These are phyloP conservation scores for Rhododendron simsii DNA, from an alignment of 148 eudicot genomes.

Conservation along the genomic window DNA sequence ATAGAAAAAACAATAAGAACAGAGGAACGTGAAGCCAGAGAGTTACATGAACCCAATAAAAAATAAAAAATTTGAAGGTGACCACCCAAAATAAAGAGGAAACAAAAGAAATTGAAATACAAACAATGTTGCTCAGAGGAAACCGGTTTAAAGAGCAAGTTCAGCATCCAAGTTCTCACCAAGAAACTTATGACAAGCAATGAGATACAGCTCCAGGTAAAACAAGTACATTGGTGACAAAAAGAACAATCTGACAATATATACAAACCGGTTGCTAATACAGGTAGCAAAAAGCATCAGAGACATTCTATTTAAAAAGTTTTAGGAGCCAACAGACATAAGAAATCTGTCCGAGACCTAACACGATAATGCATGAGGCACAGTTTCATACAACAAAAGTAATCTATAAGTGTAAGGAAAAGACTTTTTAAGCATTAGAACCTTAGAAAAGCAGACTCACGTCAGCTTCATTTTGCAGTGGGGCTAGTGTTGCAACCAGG, in stretches of 20 bases:
- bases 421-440: background rate
- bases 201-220: background rate
- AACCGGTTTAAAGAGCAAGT: background rate
- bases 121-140: background rate
- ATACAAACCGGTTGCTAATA: too few species aligned
- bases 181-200: background rate
- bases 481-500: conserved; percentile 57
- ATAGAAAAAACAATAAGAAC: background rate
- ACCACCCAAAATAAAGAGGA: background rate
- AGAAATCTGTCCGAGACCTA: too few species aligned
- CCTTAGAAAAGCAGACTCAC: conserved; percentile 30
- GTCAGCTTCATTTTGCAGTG: conserved; percentile 61
- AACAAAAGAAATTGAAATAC: background rate
- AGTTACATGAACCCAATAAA: background rate
- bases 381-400: too few species aligned
- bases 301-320: too few species aligned
- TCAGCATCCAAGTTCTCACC: background rate
- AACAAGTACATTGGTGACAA: background rate
- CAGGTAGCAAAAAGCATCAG: too few species aligned
- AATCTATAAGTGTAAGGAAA: too few species aligned
- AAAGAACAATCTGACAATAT: too few species aligned
- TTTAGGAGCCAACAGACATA: too few species aligned
- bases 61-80: background rate
- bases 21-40: background rate
- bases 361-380: too few species aligned